Conservation (phyloP, 208 protist genomes). For the Leishmania mexicana region DNA sequence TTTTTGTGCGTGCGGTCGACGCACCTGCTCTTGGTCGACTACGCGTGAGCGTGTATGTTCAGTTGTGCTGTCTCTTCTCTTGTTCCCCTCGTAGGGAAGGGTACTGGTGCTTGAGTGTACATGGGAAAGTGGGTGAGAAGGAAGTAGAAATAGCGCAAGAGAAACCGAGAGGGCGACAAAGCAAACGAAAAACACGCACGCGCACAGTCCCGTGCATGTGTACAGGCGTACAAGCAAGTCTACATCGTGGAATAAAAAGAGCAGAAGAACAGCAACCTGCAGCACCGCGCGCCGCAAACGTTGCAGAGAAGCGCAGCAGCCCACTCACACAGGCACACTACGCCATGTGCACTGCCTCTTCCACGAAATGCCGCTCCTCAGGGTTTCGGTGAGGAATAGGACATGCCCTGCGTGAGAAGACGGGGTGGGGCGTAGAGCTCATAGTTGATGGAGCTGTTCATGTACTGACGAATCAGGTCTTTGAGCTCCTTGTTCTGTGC, state of each 20-base stretch:
- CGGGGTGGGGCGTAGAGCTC: slow-evolving; percentile 87
- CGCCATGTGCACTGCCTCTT: neutral
- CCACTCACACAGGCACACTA: neutral
- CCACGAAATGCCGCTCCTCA: neutral
- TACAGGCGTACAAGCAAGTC: slow-evolving; percentile 2
- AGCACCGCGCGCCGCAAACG: neutral
- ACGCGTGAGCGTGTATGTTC: neutral
- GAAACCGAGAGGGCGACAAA: neutral
- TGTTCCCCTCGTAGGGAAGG: neutral
- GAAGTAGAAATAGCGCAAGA: neutral
- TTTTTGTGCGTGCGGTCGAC: neutral
- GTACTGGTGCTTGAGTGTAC: neutral
- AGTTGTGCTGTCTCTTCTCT: neutral
- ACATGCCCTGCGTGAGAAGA: slow-evolving; percentile 39
- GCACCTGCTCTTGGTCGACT: neutral
- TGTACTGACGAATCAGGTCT: slow-evolving; percentile 91
- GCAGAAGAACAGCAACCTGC: neutral
- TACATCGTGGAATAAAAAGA: neutral
- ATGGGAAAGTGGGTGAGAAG: neutral
- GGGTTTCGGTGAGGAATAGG: neutral
- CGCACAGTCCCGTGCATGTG: neutral
- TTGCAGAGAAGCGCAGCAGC: neutral
- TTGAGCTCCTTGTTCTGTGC: slow-evolving; percentile 94
- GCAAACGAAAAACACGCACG: neutral
- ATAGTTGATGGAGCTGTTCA: slow-evolving; percentile 92